A percentile compares a stretch with the other conserved stretches of the same genome.
Evolutionary conservation across 116 monocot genomes (phyloP).

Genomic region (Trichopus zeylanicus): DNA sequence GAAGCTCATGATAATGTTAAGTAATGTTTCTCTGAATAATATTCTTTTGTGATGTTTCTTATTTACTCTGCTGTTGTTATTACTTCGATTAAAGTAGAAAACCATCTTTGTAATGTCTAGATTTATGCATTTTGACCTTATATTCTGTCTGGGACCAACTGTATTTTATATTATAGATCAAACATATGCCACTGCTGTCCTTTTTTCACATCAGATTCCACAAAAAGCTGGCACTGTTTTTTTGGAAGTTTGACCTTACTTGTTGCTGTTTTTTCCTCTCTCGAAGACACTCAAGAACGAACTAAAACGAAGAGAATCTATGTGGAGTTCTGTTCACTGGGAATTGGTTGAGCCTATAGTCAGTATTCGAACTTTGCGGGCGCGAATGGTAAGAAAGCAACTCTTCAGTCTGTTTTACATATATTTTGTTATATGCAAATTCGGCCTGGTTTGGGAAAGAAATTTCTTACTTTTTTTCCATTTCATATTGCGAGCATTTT

Average conservation of each 20-base stretch:
- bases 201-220: background rate
- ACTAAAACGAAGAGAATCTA: constrained; percentile 70
- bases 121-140: no score
- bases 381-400: constrained; percentile 71
- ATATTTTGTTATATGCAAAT: background rate
- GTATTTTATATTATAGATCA: background rate
- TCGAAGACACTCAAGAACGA: constrained; percentile 82
- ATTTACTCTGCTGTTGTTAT: no score
- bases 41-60: no score
- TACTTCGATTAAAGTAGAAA: no score
- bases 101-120: no score
- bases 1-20: no score
- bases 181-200: background rate
- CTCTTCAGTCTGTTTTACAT: background rate
- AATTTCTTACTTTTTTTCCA: no score
- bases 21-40: no score
- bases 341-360: constrained; percentile 75
- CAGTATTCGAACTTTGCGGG: constrained; percentile 74
- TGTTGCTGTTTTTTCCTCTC: constrained; percentile 3
- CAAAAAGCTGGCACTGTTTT: background rate
- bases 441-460: no score
- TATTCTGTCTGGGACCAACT: no score
- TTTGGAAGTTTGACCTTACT: background rate
- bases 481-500: background rate
- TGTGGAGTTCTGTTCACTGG: constrained; percentile 86